A percentile compares a stretch with the other conserved stretches of the same genome.
Evolutionary conservation across 805 yeast species (phyloP).

Genomic region (Wickerhamia fluorescens): DNA sequence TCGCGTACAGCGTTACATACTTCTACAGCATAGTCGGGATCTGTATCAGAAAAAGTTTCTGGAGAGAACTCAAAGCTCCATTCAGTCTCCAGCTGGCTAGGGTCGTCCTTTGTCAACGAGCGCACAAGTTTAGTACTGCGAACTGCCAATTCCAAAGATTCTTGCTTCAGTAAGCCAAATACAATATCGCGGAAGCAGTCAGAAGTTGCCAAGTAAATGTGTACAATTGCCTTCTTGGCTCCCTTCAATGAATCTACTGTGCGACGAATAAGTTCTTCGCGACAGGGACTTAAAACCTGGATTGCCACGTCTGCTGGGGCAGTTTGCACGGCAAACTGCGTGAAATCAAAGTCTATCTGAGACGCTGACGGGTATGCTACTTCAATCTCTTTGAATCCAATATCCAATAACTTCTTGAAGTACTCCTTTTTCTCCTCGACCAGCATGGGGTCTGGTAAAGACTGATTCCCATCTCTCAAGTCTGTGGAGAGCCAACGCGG

Average conservation of each 20-base stretch:
- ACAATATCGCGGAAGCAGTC: conserved; percentile 69
- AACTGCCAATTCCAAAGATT: conserved; percentile 55
- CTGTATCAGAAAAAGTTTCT: conserved; percentile 70
- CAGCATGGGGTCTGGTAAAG: conserved; percentile 84
- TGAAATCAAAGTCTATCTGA: conserved; percentile 74
- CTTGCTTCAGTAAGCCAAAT: conserved; percentile 54
- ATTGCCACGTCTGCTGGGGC: conserved; percentile 74
- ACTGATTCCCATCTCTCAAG: conserved; percentile 78
- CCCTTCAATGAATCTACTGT: conserved; percentile 70
- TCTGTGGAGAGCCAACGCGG: conserved; percentile 85
- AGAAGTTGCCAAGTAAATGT: conserved; percentile 70
- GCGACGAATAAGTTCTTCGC: conserved; percentile 64
- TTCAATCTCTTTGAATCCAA: conserved; percentile 80
- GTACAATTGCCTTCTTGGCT: conserved; percentile 70
- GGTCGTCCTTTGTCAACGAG: conserved; percentile 63
- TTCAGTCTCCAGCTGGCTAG: conserved; percentile 41
- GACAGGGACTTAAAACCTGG: conserved; percentile 71
- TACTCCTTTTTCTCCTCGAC: conserved; percentile 67
- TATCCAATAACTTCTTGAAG: conserved; percentile 58
- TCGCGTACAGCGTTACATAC: conserved; percentile 69
- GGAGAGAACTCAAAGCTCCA: conserved; percentile 81
- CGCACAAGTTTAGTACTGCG: conserved; percentile 57
- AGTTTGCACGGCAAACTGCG: conserved; percentile 63
- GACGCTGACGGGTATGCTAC: conserved; percentile 80
- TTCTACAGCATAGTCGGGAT: conserved; percentile 52